Conservation (phyloP, 768 basidiomycete species). For the Pleurotus tuber-regium region DNA sequence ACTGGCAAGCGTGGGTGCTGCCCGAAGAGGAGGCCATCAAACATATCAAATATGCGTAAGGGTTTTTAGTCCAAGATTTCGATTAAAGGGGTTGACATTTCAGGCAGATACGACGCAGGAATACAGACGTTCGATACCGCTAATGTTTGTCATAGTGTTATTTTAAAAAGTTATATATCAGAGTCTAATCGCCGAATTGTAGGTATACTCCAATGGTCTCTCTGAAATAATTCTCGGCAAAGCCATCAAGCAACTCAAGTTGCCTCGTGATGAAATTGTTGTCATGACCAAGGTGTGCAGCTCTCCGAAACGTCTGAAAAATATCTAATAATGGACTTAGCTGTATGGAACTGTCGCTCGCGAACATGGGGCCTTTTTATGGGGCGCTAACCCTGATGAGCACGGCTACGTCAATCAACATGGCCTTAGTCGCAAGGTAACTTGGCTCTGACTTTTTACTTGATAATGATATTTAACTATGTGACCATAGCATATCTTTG, state of each 20-base stretch:
- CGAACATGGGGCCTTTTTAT: slow-evolving; percentile 15
- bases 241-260: too few species aligned
- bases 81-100: too few species aligned
- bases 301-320: background rate
- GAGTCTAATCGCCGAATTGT: too few species aligned
- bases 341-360: slow-evolving; percentile 31
- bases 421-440: slow-evolving; percentile 39
- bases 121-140: slow-evolving; percentile 63
- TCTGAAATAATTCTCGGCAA: too few species aligned
- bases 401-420: slow-evolving; percentile 49
- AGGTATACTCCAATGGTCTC: too few species aligned
- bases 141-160: too few species aligned
- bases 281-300: background rate
- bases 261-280: too few species aligned
- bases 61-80: too few species aligned
- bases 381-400: slow-evolving; percentile 26
- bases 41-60: slow-evolving; percentile 43
- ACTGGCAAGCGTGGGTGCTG: slow-evolving; percentile 50
- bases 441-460: background rate
- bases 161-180: too few species aligned
- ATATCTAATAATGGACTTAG: slow-evolving; percentile 28
- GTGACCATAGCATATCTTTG: slow-evolving; percentile 48
- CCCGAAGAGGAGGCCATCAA: slow-evolving; percentile 48
- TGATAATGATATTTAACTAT: slow-evolving; percentile 18
- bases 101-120: slow-evolving; percentile 53